These are phyloP conservation scores for Elaeagnus macrophylla DNA, from an alignment of 306 rosid species.

Conservation along the genomic window DNA sequence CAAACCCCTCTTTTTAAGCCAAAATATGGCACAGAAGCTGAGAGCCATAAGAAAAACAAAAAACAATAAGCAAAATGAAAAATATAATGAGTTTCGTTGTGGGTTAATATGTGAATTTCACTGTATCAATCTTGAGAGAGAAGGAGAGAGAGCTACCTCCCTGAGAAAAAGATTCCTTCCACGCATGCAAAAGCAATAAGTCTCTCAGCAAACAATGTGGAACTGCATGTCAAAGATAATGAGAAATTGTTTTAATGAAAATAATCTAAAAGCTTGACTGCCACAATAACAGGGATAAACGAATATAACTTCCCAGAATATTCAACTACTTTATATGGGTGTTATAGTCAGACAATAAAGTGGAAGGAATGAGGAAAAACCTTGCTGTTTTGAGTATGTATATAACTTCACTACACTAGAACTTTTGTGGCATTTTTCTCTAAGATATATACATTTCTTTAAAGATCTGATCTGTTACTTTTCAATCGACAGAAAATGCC, in stretches of 20 bases:
- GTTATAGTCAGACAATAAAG: too few relatives aligned
- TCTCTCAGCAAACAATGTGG: slow-evolving; percentile 67
- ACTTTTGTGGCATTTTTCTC: too few relatives aligned
- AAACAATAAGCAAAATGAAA: background rate
- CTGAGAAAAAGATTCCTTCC: slow-evolving; percentile 92
- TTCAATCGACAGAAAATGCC: too few relatives aligned
- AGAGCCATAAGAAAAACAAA: slow-evolving; percentile 20
- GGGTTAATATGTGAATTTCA: background rate
- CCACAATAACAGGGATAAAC: background rate
- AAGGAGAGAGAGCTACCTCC: slow-evolving; percentile 47
- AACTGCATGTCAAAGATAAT: slow-evolving; percentile 44
- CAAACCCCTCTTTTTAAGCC: slow-evolving; percentile 85
- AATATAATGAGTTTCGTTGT: background rate
- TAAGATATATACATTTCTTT: too few relatives aligned
- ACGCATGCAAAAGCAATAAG: slow-evolving; percentile 86
- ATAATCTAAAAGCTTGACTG: slow-evolving; percentile 1
- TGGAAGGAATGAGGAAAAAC: too few relatives aligned
- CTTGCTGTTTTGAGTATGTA: too few relatives aligned
- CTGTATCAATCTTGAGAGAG: slow-evolving; percentile 2
- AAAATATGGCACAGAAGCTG: slow-evolving; percentile 94
- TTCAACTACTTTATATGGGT: too few relatives aligned
- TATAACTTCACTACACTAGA: too few relatives aligned
- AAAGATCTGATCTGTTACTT: too few relatives aligned
- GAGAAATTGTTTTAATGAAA: slow-evolving; percentile 18
- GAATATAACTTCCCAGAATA: background rate